phyloP scores from a whole-genome alignment of 768 basidiomycete genomes.

The Tricholoma bakamatsutake region DNA sequence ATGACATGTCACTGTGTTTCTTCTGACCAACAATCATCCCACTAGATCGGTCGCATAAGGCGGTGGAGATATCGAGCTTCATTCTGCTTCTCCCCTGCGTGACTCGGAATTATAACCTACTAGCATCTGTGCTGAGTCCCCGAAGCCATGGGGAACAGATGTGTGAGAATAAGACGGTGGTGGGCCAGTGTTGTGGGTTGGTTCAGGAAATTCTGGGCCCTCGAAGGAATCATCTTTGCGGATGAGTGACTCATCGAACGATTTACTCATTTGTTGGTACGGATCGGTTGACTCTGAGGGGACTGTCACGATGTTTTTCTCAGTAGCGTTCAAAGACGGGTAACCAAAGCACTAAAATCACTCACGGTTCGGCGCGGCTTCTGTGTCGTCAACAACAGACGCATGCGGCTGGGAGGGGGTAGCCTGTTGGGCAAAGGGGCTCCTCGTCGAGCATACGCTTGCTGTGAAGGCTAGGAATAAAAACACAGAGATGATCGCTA shows the following conservation, averaged over 20 bases:
- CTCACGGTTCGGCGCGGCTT: background rate
- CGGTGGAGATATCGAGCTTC: background rate
- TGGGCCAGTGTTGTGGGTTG: background rate
- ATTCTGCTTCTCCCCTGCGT: background rate
- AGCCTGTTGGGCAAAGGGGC: no score
- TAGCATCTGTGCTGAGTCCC: background rate
- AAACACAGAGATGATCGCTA: no score
- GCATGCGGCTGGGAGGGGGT: no score
- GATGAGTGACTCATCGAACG: constrained; percentile 20
- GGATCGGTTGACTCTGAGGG: constrained; percentile 14
- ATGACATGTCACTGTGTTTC: background rate
- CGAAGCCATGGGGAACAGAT: background rate
- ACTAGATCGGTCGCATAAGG: background rate
- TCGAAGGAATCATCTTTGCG: constrained; percentile 17
- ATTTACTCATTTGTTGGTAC: constrained; percentile 17
- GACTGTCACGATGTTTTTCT: background rate
- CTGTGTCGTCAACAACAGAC: no score
- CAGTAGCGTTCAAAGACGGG: background rate
- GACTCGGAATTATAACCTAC: background rate
- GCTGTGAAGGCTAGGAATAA: no score
- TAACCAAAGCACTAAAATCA: background rate
- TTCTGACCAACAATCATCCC: background rate
- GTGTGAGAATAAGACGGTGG: background rate
- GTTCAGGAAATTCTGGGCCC: constrained; percentile 9
- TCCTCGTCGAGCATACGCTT: no score